Conservation (phyloP, 208 protist species). For the Leishmania turanica region DNA sequence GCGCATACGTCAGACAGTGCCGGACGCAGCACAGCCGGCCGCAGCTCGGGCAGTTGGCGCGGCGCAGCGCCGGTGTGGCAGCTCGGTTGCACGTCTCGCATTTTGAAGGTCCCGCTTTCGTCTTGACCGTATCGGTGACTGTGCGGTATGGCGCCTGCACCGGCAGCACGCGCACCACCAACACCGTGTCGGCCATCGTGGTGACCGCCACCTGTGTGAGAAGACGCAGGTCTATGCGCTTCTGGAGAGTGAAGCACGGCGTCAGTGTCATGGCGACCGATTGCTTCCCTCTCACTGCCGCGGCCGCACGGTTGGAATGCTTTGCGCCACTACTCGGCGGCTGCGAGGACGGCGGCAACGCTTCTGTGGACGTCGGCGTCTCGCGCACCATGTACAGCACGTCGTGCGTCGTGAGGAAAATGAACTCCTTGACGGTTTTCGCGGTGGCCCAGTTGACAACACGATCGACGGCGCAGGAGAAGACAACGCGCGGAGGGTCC, state of each 20-base stretch:
- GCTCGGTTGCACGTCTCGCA: slow-evolving; percentile 31
- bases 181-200: slow-evolving; percentile 60
- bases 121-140: slow-evolving; percentile 28
- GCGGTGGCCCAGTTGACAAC: slow-evolving; percentile 50
- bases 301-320: neutral
- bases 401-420: slow-evolving; percentile 41
- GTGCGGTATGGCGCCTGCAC: slow-evolving; percentile 49
- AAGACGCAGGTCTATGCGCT: slow-evolving; percentile 71
- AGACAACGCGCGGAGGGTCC: slow-evolving; percentile 47
- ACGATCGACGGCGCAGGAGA: slow-evolving; percentile 43
- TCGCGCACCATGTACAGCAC: slow-evolving; percentile 37
- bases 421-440: slow-evolving; percentile 32
- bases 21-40: slow-evolving; percentile 65
- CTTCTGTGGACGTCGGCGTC: neutral
- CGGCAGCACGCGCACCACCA: slow-evolving; percentile 70
- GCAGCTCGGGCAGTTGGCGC: slow-evolving; percentile 71
- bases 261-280: slow-evolving; percentile 7
- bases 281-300: neutral
- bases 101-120: slow-evolving; percentile 20
- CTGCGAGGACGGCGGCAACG: neutral
- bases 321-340: neutral
- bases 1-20: slow-evolving; percentile 48
- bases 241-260: slow-evolving; percentile 41
- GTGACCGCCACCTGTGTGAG: slow-evolving; percentile 65
- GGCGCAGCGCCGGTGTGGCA: slow-evolving; percentile 44